Base-by-base conservation (phyloP, 352 stramenopile genomes). In the Hyphochytrium catenoides region DNA sequence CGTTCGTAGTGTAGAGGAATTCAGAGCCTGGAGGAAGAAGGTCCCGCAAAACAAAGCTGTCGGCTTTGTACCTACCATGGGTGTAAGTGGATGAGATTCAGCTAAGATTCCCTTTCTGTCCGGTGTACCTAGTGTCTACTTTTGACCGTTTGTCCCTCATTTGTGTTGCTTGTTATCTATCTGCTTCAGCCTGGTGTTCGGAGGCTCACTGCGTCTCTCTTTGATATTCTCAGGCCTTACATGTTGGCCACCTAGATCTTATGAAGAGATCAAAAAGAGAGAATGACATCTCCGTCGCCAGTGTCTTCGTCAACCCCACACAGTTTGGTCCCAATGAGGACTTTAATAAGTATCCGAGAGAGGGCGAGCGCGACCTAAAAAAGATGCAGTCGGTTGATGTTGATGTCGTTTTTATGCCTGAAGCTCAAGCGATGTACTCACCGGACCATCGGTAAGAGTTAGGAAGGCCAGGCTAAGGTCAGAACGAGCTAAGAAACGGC, bases 31-130 rank as follows among this genome's bases (percentile, higher is more conserved):
- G n/a, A n/a, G n/a, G n/a, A n/a, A n/a, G n/a, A 40, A 56, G 22
- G 48, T 84, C 17, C 50, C 65, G 1, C 31, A 53, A 8, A 54
- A 41, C 25, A 53, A 61, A 12, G 74, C 54, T 5, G 48, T 99
- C 31, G 91, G 90, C 0, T 92, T 98, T 38, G 91, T 99, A 16
- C 92, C 91, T 7, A 99, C 92, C 1, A 99, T 99, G 91, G 92
- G 92, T 46, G 89, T 79, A 36, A 30, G 47, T 55, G 8, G 15
- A 8, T 20, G 18, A 23, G 20, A 18, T 43, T 31, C 17, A 11
- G 17, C 15, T 18, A 44, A 4, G 20, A 17, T 9, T 3, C 35
- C 8, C 38, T 17, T 23, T 17, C 14, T 18, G n/a, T n/a, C n/a
- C n/a, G n/a, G n/a, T n/a, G n/a, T n/a, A n/a, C n/a, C n/a, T n/a